These are phyloP conservation scores for Chrysosporium queenslandicum DNA, from an alignment of 2,329 filamentous ascomycete species.

Conservation along the genomic window DNA sequence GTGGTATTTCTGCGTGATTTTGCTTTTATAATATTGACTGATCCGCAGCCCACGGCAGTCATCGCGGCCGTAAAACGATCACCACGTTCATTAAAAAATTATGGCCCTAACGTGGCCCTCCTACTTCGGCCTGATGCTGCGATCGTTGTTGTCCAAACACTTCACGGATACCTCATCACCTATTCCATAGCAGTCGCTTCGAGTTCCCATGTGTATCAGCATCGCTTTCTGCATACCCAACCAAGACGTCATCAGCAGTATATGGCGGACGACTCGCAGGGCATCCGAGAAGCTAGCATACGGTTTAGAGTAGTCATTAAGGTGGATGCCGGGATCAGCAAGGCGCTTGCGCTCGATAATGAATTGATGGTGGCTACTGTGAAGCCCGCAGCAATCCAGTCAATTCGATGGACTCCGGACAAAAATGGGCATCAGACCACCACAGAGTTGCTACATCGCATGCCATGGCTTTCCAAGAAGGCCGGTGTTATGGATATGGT, in stretches of 20 bases:
- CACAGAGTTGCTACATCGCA: conserved; percentile 79
- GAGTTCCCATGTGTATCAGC: conserved; percentile 72
- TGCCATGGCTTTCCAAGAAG: conserved; percentile 76
- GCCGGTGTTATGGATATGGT: conserved; percentile 72
- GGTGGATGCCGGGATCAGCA: conserved; percentile 87
- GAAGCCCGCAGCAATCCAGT: conserved; percentile 90
- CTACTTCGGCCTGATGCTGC: conserved; percentile 83
- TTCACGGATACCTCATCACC: conserved; percentile 78
- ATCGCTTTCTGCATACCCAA: conserved; percentile 54
- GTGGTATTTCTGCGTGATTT: neutral
- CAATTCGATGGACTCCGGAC: conserved; percentile 88
- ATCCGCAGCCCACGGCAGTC: conserved; percentile 67
- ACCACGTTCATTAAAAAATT: conserved; percentile 63
- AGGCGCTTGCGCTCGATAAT: conserved; percentile 78
- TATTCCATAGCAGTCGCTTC: conserved; percentile 84
- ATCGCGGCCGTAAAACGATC: conserved; percentile 80
- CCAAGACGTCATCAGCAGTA: conserved; percentile 38
- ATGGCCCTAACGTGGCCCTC: conserved; percentile 75
- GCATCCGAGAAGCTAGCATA: conserved; percentile 76
- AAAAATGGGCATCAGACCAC: conserved; percentile 71
- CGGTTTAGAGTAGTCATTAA: conserved; percentile 97
- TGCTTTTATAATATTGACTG: conserved; percentile 23
- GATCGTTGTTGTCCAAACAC: conserved; percentile 83
- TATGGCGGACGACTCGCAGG: conserved; percentile 64
- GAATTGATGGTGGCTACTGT: conserved; percentile 84